Evolutionary conservation across 2,329 filamentous ascomycete genomes (phyloP).

Genomic region (Paraconiothyrium sp.): DNA sequence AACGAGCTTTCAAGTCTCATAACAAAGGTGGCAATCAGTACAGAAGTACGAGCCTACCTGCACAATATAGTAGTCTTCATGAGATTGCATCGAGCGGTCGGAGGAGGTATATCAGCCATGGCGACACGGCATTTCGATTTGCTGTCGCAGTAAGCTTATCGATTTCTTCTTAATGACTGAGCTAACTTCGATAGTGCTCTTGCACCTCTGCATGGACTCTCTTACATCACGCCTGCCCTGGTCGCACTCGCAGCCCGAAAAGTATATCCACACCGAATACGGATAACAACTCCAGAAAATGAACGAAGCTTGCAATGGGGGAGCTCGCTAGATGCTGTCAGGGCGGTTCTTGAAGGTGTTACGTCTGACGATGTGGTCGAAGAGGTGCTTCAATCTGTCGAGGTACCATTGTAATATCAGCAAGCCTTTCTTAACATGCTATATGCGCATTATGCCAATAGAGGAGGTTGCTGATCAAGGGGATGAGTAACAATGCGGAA

Average conservation of each 20-base stretch:
- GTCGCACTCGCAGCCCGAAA: slow-evolving; percentile 85
- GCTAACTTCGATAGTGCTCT: slow-evolving; percentile 65
- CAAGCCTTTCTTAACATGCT: slow-evolving; percentile 8
- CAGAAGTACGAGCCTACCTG: slow-evolving; percentile 84
- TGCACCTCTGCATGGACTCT: slow-evolving; percentile 80
- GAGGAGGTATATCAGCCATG: slow-evolving; percentile 77
- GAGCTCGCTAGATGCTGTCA: slow-evolving; percentile 76
- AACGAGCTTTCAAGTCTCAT: slow-evolving; percentile 67
- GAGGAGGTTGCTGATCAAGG: slow-evolving; percentile 8
- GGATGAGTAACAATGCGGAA: slow-evolving; percentile 38
- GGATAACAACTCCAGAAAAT: slow-evolving; percentile 71
- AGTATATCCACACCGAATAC: slow-evolving; percentile 85
- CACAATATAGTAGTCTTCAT: slow-evolving; percentile 90
- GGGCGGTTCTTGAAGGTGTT: slow-evolving; percentile 69
- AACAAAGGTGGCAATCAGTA: slow-evolving; percentile 69
- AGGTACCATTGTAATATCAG: slow-evolving; percentile 60
- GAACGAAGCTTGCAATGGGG: slow-evolving; percentile 96
- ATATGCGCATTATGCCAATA: slow-evolving; percentile 8
- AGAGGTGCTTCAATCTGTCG: slow-evolving; percentile 65
- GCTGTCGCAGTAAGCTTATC: slow-evolving; percentile 65
- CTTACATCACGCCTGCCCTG: slow-evolving; percentile 84
- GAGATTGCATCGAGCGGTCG: slow-evolving; percentile 85
- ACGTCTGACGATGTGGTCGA: slow-evolving; percentile 67
- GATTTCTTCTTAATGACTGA: slow-evolving; percentile 2
- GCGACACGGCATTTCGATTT: slow-evolving; percentile 81